These are phyloP conservation scores for Hanseniaspora mollemarum DNA, from an alignment of 805 yeast genomes.

Conservation along the genomic window DNA sequence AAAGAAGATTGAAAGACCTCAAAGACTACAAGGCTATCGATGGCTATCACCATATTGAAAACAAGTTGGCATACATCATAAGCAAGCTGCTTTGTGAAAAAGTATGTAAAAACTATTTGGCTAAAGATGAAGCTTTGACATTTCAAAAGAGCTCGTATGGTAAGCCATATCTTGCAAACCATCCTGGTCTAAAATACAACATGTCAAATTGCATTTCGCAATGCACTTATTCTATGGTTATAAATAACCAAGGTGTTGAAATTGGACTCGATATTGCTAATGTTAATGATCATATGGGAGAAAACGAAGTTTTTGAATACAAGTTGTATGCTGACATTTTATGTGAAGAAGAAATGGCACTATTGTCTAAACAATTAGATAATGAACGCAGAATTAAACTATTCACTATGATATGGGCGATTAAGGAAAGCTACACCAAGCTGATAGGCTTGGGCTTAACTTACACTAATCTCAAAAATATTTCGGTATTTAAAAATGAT, in stretches of 20 bases:
- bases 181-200: constrained; percentile 37
- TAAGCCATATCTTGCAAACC: constrained; percentile 39
- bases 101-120: constrained; percentile 39
- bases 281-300: constrained; percentile 22
- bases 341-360: constrained; percentile 28
- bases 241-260: constrained; percentile 27
- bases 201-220: constrained; percentile 43
- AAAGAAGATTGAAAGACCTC: constrained; percentile 37
- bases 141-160: constrained; percentile 38
- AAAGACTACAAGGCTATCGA: constrained; percentile 30
- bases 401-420: constrained; percentile 61
- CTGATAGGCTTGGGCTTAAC: constrained; percentile 50
- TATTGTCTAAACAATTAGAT: constrained; percentile 24
- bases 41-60: background rate
- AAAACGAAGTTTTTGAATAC: constrained; percentile 22
- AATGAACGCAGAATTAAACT: constrained; percentile 23
- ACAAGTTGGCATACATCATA: constrained; percentile 30
- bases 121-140: background rate
- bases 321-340: constrained; percentile 37
- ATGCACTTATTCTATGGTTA: constrained; percentile 37
- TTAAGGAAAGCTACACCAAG: constrained; percentile 68
- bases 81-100: constrained; percentile 34
- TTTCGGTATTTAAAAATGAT: background rate
- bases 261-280: constrained; percentile 41
- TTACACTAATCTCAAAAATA: background rate